Percentiles rank a stretch among this genome's conserved stretches.
Evolutionary conservation across 176 grass and related monocot species (phyloP).

Genomic region (Musa schizocarpa): DNA sequence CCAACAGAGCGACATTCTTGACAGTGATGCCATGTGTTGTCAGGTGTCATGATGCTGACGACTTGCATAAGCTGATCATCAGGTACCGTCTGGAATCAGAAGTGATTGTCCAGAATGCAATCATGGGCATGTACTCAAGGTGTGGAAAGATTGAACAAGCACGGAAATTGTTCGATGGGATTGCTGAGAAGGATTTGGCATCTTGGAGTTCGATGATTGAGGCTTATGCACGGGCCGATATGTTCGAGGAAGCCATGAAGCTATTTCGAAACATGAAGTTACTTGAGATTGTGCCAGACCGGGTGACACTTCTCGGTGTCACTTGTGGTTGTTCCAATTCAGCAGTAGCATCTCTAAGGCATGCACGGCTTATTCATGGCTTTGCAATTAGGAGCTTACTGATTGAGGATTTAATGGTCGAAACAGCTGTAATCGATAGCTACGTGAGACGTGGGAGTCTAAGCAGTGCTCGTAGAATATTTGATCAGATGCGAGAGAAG

Average conservation of each 20-base stretch:
- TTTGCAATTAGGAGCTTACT: neutral
- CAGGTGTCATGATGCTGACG: conserved; percentile 2
- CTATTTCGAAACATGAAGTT: conserved; percentile 18
- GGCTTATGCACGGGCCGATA: conserved; percentile 12
- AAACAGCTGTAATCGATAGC: conserved; percentile 19
- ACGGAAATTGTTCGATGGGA: conserved; percentile 16
- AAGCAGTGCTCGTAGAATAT: conserved; percentile 15
- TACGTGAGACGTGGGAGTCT: conserved; percentile 10
- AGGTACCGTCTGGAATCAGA: conserved; percentile 13
- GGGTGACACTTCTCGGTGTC: conserved; percentile 14
- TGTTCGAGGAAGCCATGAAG: conserved; percentile 6
- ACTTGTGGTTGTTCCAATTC: conserved; percentile 20
- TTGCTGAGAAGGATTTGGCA: conserved; percentile 18
- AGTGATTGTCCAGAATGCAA: conserved; percentile 19
- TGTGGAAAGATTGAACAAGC: conserved; percentile 9
- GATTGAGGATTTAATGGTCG: conserved; percentile 14
- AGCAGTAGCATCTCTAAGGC: conserved; percentile 10
- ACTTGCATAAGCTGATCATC: conserved; percentile 1
- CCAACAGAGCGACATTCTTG: conserved; percentile 29
- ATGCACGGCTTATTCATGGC: conserved; percentile 18
- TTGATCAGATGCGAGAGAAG: conserved; percentile 11
- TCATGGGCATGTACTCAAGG: conserved; percentile 15
- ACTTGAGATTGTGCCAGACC: conserved; percentile 12
- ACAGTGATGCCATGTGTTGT: conserved; percentile 19
- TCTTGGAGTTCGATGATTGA: conserved; percentile 29